Evolutionary conservation across 2,329 filamentous ascomycete genomes (phyloP).

Genomic region (Hymenoscyphus fraxineus): DNA sequence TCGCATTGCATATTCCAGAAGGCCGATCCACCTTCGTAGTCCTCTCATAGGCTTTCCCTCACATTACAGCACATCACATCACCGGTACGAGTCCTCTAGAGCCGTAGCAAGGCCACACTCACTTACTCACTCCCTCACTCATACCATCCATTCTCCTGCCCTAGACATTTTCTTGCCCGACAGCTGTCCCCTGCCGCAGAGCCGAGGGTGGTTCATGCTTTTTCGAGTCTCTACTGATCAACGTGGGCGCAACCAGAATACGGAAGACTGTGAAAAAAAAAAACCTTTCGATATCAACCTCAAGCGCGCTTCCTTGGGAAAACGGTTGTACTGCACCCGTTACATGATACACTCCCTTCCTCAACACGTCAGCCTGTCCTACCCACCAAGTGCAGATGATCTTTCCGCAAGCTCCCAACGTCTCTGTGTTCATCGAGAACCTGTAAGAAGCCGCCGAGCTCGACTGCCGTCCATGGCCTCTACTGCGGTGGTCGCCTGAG

Average conservation of each 20-base stretch:
- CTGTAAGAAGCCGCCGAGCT: constrained; percentile 35
- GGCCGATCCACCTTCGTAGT: constrained; percentile 12
- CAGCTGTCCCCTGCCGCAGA: background rate
- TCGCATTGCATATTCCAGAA: constrained; percentile 18
- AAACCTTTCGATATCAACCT: constrained; percentile 9
- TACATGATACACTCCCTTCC: constrained; percentile 27
- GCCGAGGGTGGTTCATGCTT: constrained; percentile 1
- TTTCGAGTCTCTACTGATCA: background rate
- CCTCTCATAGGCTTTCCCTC: background rate
- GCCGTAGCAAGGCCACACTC: background rate
- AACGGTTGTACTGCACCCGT: constrained; percentile 21
- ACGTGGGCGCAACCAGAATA: constrained; percentile 1
- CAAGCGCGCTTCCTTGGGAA: constrained; percentile 3
- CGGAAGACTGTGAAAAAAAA: background rate
- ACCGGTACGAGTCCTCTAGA: background rate
- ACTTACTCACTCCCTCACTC: background rate
- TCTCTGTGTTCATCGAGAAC: constrained; percentile 30
- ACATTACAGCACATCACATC: constrained; percentile 7
- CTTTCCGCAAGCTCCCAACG: constrained; percentile 25
- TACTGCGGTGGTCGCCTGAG: constrained; percentile 32
- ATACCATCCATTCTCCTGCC: background rate
- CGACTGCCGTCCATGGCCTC: constrained; percentile 38
- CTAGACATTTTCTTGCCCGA: background rate
- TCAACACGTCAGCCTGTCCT: constrained; percentile 31
- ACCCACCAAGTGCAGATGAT: constrained; percentile 31